Evolutionary conservation across 2,329 filamentous ascomycete species (phyloP).

Genomic region (Cytospora leucostoma): DNA sequence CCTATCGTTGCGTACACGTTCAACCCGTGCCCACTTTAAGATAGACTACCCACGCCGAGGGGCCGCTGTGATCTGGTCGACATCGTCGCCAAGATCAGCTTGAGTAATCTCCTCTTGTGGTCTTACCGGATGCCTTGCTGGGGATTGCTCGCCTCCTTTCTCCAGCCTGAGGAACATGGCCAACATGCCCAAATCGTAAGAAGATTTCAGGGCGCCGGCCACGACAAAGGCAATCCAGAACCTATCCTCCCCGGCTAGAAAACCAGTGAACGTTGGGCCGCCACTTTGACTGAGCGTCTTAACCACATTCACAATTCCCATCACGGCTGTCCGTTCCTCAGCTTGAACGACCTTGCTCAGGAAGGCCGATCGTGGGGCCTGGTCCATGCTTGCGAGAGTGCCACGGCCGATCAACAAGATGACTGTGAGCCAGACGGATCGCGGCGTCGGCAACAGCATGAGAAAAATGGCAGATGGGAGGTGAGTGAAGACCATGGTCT

Average conservation of each 20-base stretch:
- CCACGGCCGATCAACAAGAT: conserved; percentile 63
- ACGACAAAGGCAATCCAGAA: conserved; percentile 65
- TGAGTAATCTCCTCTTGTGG: not conserved
- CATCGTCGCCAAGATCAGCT: not conserved
- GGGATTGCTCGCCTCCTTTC: conserved; percentile 3
- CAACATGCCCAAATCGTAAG: conserved; percentile 54
- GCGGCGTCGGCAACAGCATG: conserved; percentile 61
- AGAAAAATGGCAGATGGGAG: conserved; percentile 69
- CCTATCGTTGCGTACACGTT: too few relatives aligned
- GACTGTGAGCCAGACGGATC: conserved; percentile 53
- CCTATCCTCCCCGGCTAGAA: conserved; percentile 54
- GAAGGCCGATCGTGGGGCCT: conserved; percentile 69
- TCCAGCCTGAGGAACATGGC: conserved; percentile 23
- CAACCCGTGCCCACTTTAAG: too few relatives aligned
- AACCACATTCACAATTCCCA: conserved; percentile 70
- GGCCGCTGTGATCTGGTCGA: too few relatives aligned
- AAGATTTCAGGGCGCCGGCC: conserved; percentile 63
- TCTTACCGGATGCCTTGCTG: not conserved
- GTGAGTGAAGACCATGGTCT: conserved; percentile 77
- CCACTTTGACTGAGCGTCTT: conserved; percentile 65
- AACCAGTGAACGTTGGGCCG: conserved; percentile 66
- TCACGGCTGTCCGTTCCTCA: conserved; percentile 68
- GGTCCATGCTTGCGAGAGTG: conserved; percentile 68
- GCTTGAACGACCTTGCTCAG: conserved; percentile 65
- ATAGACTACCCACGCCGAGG: too few relatives aligned